Base-by-base conservation (phyloP, 1,284 basidiomycete species). In the Cutaneotrichosporon dermatis region DNA sequence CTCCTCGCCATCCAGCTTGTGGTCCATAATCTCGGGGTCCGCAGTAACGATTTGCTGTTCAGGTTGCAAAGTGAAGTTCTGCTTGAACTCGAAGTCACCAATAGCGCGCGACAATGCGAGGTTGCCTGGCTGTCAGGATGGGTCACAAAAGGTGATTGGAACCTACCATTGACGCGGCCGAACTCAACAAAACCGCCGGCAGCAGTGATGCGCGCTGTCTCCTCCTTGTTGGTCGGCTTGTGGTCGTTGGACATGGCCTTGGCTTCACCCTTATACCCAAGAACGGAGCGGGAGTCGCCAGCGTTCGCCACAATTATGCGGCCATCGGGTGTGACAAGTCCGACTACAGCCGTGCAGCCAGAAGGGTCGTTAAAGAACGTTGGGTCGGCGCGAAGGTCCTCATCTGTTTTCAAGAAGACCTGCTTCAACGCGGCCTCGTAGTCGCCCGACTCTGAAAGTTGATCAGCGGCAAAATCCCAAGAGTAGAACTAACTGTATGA, bases 71-170 rank as follows among this genome's bases (percentile, higher is more conserved):
- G 84, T 80, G 55, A 84, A 83, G 74, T 94, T 95, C 79, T 95
- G 93, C 83, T 99, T 99, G 83, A 97, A 99, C 71, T 97, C 93
- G 74, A 99, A 99, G 76, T 99, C 96, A 58, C 96, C 96, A 36
- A 99, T 83, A 1, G 96, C 96, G 69, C 96, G 84, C 16, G 94
- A 96, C 45, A 99, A 81, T 0, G 96, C 95, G 58, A 99, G 85
- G 75, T 99, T 99, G 64, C 96, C 92, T 95, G 71, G 51, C 25
- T 25, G 25, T 25, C 25, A 25, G 25, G 25, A 25, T 25, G 25
- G 25, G 25, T 25, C 25, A 25, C 25, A 25, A 25, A 25, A 25
- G 6, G 25, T 25, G 25, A 25, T 25, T 25, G 25, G 25, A 25
- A 77, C 85, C 56, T 55, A 92, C 92, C 96, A 75, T 99, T 99